Percentiles rank a stretch among this genome's conserved stretches.
These are phyloP conservation scores for Bacidia rubella DNA, from an alignment of 495 filamentous ascomycete genomes.

Conservation along the genomic window DNA sequence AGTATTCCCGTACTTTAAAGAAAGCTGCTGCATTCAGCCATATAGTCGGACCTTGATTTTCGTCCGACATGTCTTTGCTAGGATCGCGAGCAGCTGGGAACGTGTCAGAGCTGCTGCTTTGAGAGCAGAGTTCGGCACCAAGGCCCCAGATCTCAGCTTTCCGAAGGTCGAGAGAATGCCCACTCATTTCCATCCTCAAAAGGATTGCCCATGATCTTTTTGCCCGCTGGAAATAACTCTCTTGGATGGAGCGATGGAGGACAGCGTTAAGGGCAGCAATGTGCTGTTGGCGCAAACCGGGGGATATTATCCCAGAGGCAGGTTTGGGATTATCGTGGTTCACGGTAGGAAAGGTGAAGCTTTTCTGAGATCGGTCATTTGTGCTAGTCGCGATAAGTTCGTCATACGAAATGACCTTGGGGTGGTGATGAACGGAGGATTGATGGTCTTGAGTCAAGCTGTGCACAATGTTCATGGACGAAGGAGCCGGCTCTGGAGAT, in stretches of 20 bases:
- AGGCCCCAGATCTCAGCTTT: slow-evolving; percentile 49
- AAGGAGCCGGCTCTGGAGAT: no score
- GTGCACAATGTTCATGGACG: no score
- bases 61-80: not conserved
- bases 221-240: slow-evolving; percentile 48
- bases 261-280: slow-evolving; percentile 44
- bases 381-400: no score
- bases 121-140: slow-evolving; percentile 53
- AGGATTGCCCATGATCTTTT: slow-evolving; percentile 52
- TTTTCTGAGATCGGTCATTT: no score
- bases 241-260: slow-evolving; percentile 46
- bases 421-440: no score
- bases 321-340: not conserved
- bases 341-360: no score
- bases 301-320: not conserved
- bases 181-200: slow-evolving; percentile 39
- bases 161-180: slow-evolving; percentile 41
- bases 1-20: slow-evolving; percentile 42
- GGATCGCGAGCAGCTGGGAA: not conserved
- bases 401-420: no score
- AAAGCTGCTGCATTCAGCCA: not conserved
- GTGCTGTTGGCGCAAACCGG: slow-evolving; percentile 38
- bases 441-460: no score
- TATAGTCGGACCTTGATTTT: not conserved
- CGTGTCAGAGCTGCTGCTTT: slow-evolving; percentile 18